Evolutionary conservation across 225 moss, liverwort and hornwort genomes (phyloP), one percentile per base, ranked within the genome.

Genomic region (Asterella californica): DNA sequence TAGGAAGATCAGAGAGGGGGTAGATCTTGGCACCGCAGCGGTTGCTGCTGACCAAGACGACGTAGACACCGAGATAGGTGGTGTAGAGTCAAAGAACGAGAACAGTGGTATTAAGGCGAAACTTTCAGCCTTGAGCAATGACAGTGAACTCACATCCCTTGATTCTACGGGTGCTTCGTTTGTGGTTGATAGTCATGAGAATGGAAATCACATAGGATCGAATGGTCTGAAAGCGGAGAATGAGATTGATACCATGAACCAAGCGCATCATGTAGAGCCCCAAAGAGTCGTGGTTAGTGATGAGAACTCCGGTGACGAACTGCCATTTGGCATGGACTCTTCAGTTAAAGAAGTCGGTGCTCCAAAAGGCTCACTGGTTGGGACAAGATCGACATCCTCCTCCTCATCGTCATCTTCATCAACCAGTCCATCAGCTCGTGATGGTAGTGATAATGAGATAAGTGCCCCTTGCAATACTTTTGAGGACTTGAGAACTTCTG

Each of bases 391-490:
- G 54, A 6, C 32, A 32, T 55, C 42, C 42, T 42, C 42, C 42
- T 42, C 42, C 42, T 42, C 55, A 22, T 74, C 75, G 14, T 75
- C 75, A 49, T 69, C 68, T 17, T 69, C 68, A 34, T 53, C 55
- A 22, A 75, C 54, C 4, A 75, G 75, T 75, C 54, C 75, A 34
- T 75, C 75, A 32, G 9, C 1, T 36, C 54, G 21, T 34, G 75
- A 55, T 53, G 32, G 54, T 4, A 55, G 34, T 36, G 75, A 54
- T 34, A 53, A 22, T 55, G 33, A 55, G 2, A 36, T 25, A 49
- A 49, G 9, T 48, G 17, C 38, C 10, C 57, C 53, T 15, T 10
- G 1, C 2, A 37, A 38, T 5, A 36, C 54, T 57, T 4, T 0
- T 48, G 52, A 54, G 74, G 32, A 4, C 32, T 9, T 6, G 32